phyloP scores from a whole-genome alignment of 2,329 filamentous ascomycete species.

The Blastomyces emzantsi region DNA sequence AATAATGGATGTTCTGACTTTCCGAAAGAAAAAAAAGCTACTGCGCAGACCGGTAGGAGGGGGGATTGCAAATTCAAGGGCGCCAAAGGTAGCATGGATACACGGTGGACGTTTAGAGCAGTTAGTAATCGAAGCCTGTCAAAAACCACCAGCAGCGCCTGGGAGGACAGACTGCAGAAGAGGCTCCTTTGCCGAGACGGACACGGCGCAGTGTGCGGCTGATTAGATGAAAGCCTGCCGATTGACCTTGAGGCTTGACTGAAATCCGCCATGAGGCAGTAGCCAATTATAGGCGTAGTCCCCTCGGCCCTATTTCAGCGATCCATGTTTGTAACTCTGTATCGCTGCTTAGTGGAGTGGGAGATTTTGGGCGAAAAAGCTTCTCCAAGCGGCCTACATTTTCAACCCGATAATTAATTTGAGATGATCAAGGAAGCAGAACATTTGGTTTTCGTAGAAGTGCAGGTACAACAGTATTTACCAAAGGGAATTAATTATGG shows the following conservation, averaged over 20 bases:
- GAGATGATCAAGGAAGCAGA: not conserved
- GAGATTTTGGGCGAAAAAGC: not conserved
- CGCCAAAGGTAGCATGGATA: not conserved
- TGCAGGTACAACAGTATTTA: not conserved
- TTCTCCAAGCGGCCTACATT: not conserved
- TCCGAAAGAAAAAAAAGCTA: not conserved
- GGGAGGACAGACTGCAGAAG: not conserved
- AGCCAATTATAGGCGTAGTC: not conserved
- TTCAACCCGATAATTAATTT: not conserved
- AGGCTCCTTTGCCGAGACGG: slow-evolving; percentile 5
- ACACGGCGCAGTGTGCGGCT: slow-evolving; percentile 13
- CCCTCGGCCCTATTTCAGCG: not conserved
- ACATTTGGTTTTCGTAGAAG: not conserved
- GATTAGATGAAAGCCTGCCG: slow-evolving; percentile 10
- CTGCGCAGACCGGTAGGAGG: not conserved
- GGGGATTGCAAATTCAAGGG: not conserved
- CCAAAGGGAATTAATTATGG: not conserved
- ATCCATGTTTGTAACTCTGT: not conserved
- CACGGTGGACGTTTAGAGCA: not conserved
- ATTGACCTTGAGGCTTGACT: slow-evolving; percentile 5
- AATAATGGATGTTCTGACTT: not conserved
- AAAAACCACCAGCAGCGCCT: not conserved
- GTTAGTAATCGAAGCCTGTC: not conserved
- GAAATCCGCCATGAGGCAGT: not conserved
- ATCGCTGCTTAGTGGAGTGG: not conserved